phyloP scores from a whole-genome alignment of 75 land plant species.

The Larix kaempferi region DNA sequence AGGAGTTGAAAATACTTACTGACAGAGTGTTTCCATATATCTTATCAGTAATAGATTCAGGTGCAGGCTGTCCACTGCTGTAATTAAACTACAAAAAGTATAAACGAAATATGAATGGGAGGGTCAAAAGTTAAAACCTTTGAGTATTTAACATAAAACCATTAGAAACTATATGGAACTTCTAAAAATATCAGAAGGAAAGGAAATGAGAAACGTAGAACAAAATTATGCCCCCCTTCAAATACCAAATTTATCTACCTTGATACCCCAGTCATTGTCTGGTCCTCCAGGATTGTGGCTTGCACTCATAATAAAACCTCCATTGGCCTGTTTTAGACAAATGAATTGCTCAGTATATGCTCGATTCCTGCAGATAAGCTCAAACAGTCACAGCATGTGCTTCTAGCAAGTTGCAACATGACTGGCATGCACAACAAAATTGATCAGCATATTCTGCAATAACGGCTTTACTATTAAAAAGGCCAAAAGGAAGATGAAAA shows the following conservation, averaged over 20 bases:
- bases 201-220: neutral
- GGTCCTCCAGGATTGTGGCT: constrained; percentile 99
- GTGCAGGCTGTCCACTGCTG: constrained; percentile 98
- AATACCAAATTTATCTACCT: constrained; percentile 39
- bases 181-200: neutral
- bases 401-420: neutral
- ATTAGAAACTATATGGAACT: neutral
- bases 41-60: constrained; percentile 91
- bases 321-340: constrained; percentile 70
- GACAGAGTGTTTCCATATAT: constrained; percentile 93
- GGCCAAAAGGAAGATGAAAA: neutral
- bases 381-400: too few species aligned
- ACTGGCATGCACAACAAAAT: neutral
- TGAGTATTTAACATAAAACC: neutral
- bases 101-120: neutral
- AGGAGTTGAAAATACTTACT: constrained; percentile 26
- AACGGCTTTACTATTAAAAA: neutral
- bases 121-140: constrained; percentile 3
- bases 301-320: constrained; percentile 99
- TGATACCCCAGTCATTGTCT: constrained; percentile 96
- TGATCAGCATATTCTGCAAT: neutral
- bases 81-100: constrained; percentile 71
- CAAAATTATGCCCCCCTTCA: neutral
- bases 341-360: neutral
- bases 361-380: neutral